phyloP scores from a whole-genome alignment of 345 rosid species.

The Euphorbia lathyris region DNA sequence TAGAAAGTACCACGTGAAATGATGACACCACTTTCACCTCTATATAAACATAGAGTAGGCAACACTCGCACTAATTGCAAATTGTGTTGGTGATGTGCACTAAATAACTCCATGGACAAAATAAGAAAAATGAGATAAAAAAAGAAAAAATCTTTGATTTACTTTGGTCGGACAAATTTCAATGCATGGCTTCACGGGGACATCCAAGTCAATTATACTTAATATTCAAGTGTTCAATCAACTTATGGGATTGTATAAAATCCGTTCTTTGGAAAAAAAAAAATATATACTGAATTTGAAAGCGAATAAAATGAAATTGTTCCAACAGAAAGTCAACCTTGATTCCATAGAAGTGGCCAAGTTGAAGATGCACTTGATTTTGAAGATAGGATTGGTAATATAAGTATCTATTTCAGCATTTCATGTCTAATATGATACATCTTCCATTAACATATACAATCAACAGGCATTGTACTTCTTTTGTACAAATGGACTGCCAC shows the following conservation, averaged over 20 bases:
- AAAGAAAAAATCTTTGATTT: neutral
- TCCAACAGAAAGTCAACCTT: constrained; percentile 1
- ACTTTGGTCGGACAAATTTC: constrained; percentile 1
- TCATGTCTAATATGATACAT: neutral
- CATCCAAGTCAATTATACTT: neutral
- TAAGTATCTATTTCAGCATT: neutral
- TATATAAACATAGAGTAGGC: neutral
- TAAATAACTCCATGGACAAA: neutral
- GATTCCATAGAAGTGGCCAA: constrained; percentile 13
- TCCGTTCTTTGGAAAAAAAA: neutral
- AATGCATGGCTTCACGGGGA: constrained; percentile 1
- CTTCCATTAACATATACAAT: neutral
- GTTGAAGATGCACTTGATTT: constrained; percentile 3
- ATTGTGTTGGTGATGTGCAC: constrained; percentile 6
- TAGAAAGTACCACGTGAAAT: constrained; percentile 4
- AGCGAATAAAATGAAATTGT: neutral
- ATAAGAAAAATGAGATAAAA: neutral
- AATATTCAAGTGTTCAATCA: constrained; percentile 6
- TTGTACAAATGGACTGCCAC: neutral
- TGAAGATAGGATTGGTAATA: neutral
- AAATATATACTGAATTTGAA: too few species aligned
- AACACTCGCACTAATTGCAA: neutral
- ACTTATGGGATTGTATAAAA: neutral
- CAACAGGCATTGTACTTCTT: neutral
- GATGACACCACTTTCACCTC: constrained; percentile 17